Evolutionary conservation across 1,139 yeast genomes (phyloP).

Genomic region (Diutina sp.): DNA sequence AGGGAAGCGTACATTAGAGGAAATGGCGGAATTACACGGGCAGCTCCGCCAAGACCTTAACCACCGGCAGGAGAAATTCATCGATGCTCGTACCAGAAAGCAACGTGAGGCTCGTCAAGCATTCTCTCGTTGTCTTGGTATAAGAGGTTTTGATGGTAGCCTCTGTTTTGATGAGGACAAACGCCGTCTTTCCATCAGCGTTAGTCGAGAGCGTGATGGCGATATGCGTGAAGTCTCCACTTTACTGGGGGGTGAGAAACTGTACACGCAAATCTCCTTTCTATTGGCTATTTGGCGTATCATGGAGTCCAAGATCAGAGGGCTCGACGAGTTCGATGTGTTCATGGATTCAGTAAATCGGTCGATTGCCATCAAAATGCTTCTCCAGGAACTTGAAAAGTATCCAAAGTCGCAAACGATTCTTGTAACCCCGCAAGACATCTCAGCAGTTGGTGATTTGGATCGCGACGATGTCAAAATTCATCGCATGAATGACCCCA

Average conservation of each 20-base stretch:
- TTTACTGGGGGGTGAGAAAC: constrained; percentile 93
- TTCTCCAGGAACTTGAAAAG: constrained; percentile 48
- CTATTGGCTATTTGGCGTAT: constrained; percentile 86
- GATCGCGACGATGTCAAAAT: constrained; percentile 52
- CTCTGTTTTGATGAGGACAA: constrained; percentile 47
- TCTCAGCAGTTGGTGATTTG: constrained; percentile 62
- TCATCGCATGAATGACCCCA: constrained; percentile 54
- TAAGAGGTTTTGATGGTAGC: constrained; percentile 68
- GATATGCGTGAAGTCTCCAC: constrained; percentile 64
- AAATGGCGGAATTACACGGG: constrained; percentile 13
- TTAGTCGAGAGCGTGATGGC: constrained; percentile 46
- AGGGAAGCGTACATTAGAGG: constrained; percentile 14
- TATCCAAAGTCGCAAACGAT: constrained; percentile 54
- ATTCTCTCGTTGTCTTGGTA: constrained; percentile 45
- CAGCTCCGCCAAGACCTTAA: constrained; percentile 23
- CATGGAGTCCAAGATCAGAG: constrained; percentile 78
- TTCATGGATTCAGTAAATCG: constrained; percentile 95
- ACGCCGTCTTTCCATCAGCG: constrained; percentile 41
- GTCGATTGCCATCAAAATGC: constrained; percentile 61
- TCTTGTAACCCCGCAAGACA: constrained; percentile 90
- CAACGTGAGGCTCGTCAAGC: constrained; percentile 21
- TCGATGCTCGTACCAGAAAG: constrained; percentile 24
- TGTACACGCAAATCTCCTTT: constrained; percentile 83
- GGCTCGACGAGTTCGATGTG: constrained; percentile 94
- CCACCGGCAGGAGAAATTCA: constrained; percentile 36